Percentiles rank a stretch among this genome's conserved stretches.
Conservation (phyloP, 179 eudicot genomes). For the Silene coronaria region DNA sequence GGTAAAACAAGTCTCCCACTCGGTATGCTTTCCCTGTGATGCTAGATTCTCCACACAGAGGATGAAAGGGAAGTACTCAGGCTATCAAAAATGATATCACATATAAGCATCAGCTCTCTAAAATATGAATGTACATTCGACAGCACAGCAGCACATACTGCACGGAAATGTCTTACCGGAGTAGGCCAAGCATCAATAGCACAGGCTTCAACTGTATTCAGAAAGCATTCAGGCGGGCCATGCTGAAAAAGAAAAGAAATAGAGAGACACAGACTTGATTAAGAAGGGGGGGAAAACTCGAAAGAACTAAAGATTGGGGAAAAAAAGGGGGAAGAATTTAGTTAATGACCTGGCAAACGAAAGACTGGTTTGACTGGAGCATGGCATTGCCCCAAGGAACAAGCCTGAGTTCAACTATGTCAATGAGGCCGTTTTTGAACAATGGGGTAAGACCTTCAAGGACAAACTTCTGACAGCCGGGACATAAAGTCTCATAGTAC, state of each 20-base stretch:
- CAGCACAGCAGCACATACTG: neutral
- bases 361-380: conserved; percentile 30
- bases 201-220: conserved; percentile 74
- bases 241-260: conserved; percentile 43
- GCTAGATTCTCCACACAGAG: conserved; percentile 59
- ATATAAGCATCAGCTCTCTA: neutral
- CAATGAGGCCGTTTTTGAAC: conserved; percentile 41
- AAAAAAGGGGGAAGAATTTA: neutral
- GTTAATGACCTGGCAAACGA: conserved; percentile 59
- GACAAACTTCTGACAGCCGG: conserved; percentile 46
- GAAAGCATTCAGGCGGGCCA: conserved; percentile 65
- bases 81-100: conserved; percentile 36
- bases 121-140: neutral
- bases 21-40: conserved; percentile 32
- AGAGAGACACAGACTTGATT: neutral
- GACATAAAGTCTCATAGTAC: conserved; percentile 62
- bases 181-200: conserved; percentile 69
- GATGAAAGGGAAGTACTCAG: conserved; percentile 59
- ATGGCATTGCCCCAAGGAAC: conserved; percentile 67
- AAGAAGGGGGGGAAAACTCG: neutral
- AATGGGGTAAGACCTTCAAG: conserved; percentile 33
- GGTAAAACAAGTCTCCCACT: conserved; percentile 72
- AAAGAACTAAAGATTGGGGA: neutral
- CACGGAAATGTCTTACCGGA: conserved; percentile 39
- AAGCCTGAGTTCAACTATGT: conserved; percentile 50